These are phyloP conservation scores for Hypoxylon sp. DNA, from an alignment of 2,329 filamentous ascomycete species.

Conservation along the genomic window DNA sequence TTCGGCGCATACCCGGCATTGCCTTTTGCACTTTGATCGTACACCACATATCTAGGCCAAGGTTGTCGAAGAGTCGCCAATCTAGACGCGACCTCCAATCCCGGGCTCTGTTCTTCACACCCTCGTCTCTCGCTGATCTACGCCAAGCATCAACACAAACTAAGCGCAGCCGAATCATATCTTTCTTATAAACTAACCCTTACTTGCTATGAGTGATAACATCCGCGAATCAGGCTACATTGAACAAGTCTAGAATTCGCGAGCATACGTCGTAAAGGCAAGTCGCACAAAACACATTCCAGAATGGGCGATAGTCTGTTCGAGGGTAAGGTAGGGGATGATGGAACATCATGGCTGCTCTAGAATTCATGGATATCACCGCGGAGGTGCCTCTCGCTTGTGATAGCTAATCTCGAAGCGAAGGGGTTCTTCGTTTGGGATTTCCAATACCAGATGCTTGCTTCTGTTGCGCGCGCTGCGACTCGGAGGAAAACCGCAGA, in stretches of 20 bases:
- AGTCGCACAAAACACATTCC: constrained; percentile 32
- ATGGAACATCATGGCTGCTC: constrained; percentile 7
- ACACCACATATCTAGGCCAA: constrained; percentile 15
- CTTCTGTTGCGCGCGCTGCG: constrained; percentile 25
- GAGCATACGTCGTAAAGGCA: constrained; percentile 14
- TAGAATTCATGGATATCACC: constrained; percentile 17
- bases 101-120: constrained; percentile 37
- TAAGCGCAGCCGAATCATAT: constrained; percentile 36
- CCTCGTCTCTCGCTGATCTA: constrained; percentile 32
- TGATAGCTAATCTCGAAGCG: constrained; percentile 25
- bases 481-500: constrained; percentile 32
- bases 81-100: constrained; percentile 29
- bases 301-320: constrained; percentile 28
- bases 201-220: constrained; percentile 32
- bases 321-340: constrained; percentile 10
- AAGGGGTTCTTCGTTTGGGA: constrained; percentile 17
- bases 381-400: constrained; percentile 10
- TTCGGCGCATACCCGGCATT: constrained; percentile 5
- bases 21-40: constrained; percentile 31
- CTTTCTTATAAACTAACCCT: constrained; percentile 28
- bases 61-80: constrained; percentile 18
- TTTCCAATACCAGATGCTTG: constrained; percentile 4
- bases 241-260: constrained; percentile 28
- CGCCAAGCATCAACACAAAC: constrained; percentile 38
- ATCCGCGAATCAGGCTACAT: constrained; percentile 24